Conservation (phyloP, 768 basidiomycete genomes). For the Pleurotus giganteus region DNA sequence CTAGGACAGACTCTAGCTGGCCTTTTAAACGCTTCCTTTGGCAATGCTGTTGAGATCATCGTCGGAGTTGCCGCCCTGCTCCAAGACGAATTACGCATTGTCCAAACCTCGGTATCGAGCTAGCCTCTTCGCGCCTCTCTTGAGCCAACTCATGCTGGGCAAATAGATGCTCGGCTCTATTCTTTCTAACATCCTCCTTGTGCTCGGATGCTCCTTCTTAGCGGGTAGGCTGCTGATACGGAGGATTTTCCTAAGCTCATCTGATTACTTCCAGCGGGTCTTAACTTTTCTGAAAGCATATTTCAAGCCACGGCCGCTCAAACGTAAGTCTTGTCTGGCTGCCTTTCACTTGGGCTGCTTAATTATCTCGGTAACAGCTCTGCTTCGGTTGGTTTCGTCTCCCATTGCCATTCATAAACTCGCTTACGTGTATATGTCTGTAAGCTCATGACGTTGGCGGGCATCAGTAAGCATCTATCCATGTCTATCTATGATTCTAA, state of each 20-base stretch:
- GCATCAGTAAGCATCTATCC: conserved; percentile 60
- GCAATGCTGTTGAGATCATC: conserved; percentile 86
- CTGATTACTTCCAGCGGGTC: conserved; percentile 47
- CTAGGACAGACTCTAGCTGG: conserved; percentile 87
- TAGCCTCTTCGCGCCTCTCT: background rate
- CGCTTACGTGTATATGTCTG: conserved; percentile 8
- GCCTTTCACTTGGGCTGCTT: background rate
- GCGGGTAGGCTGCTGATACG: conserved; percentile 64
- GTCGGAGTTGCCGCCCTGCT: conserved; percentile 83
- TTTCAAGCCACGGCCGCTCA: conserved; percentile 89
- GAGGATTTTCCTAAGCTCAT: background rate
- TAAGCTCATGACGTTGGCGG: conserved; percentile 82
- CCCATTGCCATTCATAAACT: background rate
- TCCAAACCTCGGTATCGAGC: conserved; percentile 77
- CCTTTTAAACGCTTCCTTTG: conserved; percentile 81
- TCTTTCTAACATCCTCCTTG: conserved; percentile 85
- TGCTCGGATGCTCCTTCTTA: conserved; percentile 88
- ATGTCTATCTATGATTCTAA: background rate
- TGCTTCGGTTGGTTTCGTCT: background rate
- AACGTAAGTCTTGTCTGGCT: conserved; percentile 50
- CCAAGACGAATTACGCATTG: conserved; percentile 81
- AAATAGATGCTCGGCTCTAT: conserved; percentile 85
- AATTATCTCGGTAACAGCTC: conserved; percentile 1
- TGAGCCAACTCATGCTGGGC: background rate
- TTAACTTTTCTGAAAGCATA: conserved; percentile 58